Base-by-base conservation (phyloP, 2,329 filamentous ascomycete genomes). In the Xylariaceae sp. region DNA sequence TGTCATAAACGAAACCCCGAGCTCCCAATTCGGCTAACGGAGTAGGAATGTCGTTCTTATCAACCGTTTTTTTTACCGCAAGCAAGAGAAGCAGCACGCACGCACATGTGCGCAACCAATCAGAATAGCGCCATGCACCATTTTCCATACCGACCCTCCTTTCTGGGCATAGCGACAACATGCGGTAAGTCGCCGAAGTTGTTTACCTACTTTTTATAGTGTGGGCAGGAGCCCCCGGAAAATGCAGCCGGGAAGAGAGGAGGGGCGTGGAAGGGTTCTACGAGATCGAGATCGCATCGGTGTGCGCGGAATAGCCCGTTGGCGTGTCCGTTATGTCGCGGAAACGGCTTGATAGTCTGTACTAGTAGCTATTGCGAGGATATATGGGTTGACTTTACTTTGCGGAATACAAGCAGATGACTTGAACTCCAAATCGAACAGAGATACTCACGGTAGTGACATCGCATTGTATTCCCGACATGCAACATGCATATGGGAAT, bases 1-100 rank as follows among this genome's bases (percentile, higher is more conserved):
- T 69, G 61, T 67, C 64, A 30, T 67, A 50, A 42, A 30, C 23
- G 23, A 57, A 64, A 30, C 63, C 62, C 49, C 66, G 68, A 13
- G 67, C 48, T 2, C 66, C 68, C 10, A 59, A 68, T 54, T 65
- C 59, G 15, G 64, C 49, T 49, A 69, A 66, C 35, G 67, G 53
- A 51, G 55, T 42, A 51, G 6, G 58, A 64, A 9, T 67, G 61
- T 52, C 5, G n/a, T 48, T 15, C 67, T 42, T 42, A 42, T 42
- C 37, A 42, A 42, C 11, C 9, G 37, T 42, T 42, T 42, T 42
- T 13, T 9, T 13, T 42, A 30, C 23, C 23, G 23, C 23, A 30
- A 4, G 23, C 23, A 30, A 30, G 23, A 30, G 23, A 30, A 30
- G 7, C 37, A 18, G 37, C 37, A 42, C 37, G 8, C 37, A 42